Conservation (phyloP, 805 yeast genomes). For the Candida morakotiae region DNA sequence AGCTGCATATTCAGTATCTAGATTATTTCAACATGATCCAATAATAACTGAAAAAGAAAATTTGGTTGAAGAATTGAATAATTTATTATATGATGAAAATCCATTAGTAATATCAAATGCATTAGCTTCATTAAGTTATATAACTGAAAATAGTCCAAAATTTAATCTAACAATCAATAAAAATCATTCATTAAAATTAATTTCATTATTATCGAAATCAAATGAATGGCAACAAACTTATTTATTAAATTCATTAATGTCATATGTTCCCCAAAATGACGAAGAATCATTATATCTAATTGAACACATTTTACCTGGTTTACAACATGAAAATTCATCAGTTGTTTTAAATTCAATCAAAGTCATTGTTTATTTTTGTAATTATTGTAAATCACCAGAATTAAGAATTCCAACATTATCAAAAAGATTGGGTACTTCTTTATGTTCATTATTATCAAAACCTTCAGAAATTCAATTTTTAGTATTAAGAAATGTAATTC, state of each 20-base stretch:
- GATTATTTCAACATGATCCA: conserved; percentile 56
- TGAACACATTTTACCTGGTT: conserved; percentile 60
- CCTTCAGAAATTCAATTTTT: conserved; percentile 83
- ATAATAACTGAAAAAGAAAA: conserved; percentile 38
- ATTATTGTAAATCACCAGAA: conserved; percentile 60
- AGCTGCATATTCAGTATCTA: conserved; percentile 67
- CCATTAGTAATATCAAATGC: conserved; percentile 68
- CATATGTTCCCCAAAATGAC: conserved; percentile 67
- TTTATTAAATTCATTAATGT: conserved; percentile 59
- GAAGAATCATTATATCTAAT: conserved; percentile 63
- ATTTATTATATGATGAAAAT: conserved; percentile 51
- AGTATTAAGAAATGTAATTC: conserved; percentile 73
- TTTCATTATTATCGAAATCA: conserved; percentile 29
- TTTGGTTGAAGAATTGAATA: conserved; percentile 48
- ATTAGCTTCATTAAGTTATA: conserved; percentile 58
- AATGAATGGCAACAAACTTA: conserved; percentile 75
- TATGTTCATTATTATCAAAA: conserved; percentile 65
- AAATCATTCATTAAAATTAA: conserved; percentile 33
- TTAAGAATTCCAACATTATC: conserved; percentile 53
- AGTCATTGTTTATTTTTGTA: conserved; percentile 64
- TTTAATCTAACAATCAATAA: conserved; percentile 53
- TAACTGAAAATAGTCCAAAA: conserved; percentile 53
- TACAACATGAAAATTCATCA: conserved; percentile 77
- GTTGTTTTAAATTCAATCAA: conserved; percentile 77
- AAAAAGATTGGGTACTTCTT: conserved; percentile 60